A percentile compares a stretch with the other conserved stretches of the same genome.
Conservation (phyloP, 2,329 filamentous ascomycete genomes). For the Monilinia laxa region DNA sequence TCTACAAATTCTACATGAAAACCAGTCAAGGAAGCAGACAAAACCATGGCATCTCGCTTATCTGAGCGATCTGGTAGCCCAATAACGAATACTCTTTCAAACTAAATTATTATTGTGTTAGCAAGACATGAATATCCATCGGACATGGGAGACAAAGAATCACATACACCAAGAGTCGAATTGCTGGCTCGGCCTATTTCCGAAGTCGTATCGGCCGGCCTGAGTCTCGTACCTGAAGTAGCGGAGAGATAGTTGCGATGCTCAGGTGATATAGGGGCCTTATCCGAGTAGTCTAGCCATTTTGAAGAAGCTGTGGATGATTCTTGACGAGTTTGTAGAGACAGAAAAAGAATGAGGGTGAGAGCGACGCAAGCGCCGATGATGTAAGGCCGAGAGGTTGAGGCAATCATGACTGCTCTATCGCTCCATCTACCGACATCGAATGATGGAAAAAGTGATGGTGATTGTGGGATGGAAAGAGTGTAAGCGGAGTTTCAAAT, state of each 20-base stretch:
- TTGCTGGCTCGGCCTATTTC: slow-evolving; percentile 15
- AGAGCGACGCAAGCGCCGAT: slow-evolving; percentile 1
- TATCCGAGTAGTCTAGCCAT: slow-evolving; percentile 18
- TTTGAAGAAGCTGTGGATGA: background rate
- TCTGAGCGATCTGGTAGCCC: slow-evolving; percentile 49
- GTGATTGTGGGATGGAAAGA: background rate
- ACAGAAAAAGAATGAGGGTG: background rate
- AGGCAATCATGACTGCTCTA: background rate
- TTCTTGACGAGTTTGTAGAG: background rate
- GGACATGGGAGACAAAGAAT: background rate
- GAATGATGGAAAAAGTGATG: background rate
- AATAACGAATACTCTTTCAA: slow-evolving; percentile 49
- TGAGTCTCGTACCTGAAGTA: background rate
- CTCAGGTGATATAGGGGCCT: background rate
- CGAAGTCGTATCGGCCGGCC: slow-evolving; percentile 4
- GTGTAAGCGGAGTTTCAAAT: background rate
- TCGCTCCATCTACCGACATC: background rate
- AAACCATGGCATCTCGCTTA: slow-evolving; percentile 49
- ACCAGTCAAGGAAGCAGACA: slow-evolving; percentile 46
- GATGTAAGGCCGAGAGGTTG: background rate
- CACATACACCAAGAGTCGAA: slow-evolving; percentile 1
- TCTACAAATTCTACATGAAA: slow-evolving; percentile 48
- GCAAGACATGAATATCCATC: background rate
- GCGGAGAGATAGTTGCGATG: background rate
- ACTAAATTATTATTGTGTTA: slow-evolving; percentile 29